Evolutionary conservation across 805 yeast genomes (phyloP), one percentile per base, ranked within the genome.

Genomic region (Schwanniomyces sp.): DNA sequence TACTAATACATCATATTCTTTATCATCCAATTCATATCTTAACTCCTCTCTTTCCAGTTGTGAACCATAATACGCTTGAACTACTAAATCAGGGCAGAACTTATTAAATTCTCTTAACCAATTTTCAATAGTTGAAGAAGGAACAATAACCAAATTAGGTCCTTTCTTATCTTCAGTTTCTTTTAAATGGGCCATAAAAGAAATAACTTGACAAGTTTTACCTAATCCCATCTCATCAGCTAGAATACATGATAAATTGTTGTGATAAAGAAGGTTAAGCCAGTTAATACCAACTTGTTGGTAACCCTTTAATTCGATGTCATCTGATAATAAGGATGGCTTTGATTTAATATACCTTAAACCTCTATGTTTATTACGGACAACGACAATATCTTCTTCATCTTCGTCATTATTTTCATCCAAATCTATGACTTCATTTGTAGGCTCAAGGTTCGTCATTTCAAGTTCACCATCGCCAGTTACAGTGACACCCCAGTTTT

Each of bases 181-280:
- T 61, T 89, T 89, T 58, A 94, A 75, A 60, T 86, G 84, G 1
- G 98, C 91, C 61, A 94, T 70, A 62, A 94, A 94, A 7, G 97
- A 79, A 67, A 94, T 92, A 28, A 94, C 96, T 69, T 94, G 98
- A 63, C 96, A 87, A 0, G 99, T 94, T 63, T 94, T 94, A 50
- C 99, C 99, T 42, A 94, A 74, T 5, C 96, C 99, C 99, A 94
- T 94, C 64, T 94, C 99, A 70, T 94, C 99, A 0, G 99, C 99
- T 42, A 94, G 73, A 47, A 94, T 94, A 69, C 99, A 91, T 6
- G 97, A 90, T 47, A 94, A 74, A 14, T 82, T 78, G 60, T 86
- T 82, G 49, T 81, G 82, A 64, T 92, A 94, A 27, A 94, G 74
- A 46, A 92, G 66, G 52, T 84, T 78, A 46, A 94, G 73, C 99